Evolutionary conservation across 2,329 filamentous ascomycete genomes (phyloP).

Genomic region (Microcyclosporella mali): DNA sequence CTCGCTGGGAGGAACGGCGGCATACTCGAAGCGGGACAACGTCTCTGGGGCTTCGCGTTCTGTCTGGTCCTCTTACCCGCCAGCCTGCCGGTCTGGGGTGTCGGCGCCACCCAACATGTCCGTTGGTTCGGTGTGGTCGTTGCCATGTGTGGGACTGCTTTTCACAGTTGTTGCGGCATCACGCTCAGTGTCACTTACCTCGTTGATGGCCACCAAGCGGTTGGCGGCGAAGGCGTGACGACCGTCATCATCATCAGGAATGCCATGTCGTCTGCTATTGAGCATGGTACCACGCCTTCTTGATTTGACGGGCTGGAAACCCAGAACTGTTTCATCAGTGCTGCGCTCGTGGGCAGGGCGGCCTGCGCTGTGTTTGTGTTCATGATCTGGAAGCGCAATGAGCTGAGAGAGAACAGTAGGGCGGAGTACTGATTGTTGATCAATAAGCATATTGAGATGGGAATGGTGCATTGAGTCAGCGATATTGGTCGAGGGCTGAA

Average conservation of each 20-base stretch:
- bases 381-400: conserved; percentile 15
- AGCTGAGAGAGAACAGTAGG: conserved; percentile 8
- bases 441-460: no score
- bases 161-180: conserved; percentile 37
- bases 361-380: conserved; percentile 31
- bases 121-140: conserved; percentile 44
- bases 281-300: conserved; percentile 45
- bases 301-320: conserved; percentile 35
- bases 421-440: conserved; percentile 13
- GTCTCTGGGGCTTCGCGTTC: conserved; percentile 34
- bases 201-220: conserved; percentile 40
- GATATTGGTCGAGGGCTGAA: no score
- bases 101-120: conserved; percentile 40
- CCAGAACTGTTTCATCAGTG: conserved; percentile 38
- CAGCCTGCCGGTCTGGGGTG: conserved; percentile 40
- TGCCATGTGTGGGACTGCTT: conserved; percentile 40
- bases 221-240: conserved; percentile 40
- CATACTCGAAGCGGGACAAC: conserved; percentile 34
- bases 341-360: conserved; percentile 37
- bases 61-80: conserved; percentile 39
- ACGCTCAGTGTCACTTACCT: conserved; percentile 38
- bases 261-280: conserved; percentile 42
- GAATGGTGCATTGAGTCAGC: no score
- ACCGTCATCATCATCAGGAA: conserved; percentile 44
- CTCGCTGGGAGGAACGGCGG: conserved; percentile 34